Evolutionary conservation across 805 yeast species (phyloP).

Genomic region (Ogataea angusta): DNA sequence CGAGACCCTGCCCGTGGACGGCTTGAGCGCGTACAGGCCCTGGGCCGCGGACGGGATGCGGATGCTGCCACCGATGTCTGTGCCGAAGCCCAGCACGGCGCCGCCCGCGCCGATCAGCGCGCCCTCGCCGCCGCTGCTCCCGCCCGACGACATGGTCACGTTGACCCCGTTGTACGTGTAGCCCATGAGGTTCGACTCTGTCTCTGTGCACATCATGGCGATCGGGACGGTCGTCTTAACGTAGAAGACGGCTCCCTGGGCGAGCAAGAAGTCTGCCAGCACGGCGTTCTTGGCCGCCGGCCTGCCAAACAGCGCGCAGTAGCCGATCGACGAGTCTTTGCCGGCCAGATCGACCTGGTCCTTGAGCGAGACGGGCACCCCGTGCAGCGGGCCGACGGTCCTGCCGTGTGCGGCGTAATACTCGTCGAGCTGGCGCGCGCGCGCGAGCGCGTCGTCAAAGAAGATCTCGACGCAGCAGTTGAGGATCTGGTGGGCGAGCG

Average conservation of each 20-base stretch:
- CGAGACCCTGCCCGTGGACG: constrained; percentile 35
- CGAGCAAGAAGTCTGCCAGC: constrained; percentile 32
- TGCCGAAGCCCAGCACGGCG: constrained; percentile 36
- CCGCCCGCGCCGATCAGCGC: constrained; percentile 32
- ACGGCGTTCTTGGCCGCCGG: constrained; percentile 31
- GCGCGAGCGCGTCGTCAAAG: constrained; percentile 53
- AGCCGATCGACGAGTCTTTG: constrained; percentile 47
- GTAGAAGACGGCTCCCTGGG: constrained; percentile 41
- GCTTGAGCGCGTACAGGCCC: constrained; percentile 35
- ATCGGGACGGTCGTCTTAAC: constrained; percentile 44
- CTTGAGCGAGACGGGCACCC: constrained; percentile 49
- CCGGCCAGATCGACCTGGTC: constrained; percentile 48
- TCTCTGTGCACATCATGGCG: constrained; percentile 41
- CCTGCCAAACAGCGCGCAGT: constrained; percentile 32
- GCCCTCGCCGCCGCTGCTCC: constrained; percentile 47
- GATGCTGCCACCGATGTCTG: constrained; percentile 40
- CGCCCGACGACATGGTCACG: constrained; percentile 38
- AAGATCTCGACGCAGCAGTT: constrained; percentile 44
- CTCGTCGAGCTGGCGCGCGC: constrained; percentile 55
- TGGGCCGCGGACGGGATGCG: constrained; percentile 32
- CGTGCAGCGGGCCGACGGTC: constrained; percentile 61
- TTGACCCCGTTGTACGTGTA: constrained; percentile 37
- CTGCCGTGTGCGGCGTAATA: constrained; percentile 45
- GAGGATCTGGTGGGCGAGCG: constrained; percentile 53
- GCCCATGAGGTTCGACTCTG: constrained; percentile 37